phyloP scores from a whole-genome alignment of 805 yeast genomes.

The Candida stauntonica region DNA sequence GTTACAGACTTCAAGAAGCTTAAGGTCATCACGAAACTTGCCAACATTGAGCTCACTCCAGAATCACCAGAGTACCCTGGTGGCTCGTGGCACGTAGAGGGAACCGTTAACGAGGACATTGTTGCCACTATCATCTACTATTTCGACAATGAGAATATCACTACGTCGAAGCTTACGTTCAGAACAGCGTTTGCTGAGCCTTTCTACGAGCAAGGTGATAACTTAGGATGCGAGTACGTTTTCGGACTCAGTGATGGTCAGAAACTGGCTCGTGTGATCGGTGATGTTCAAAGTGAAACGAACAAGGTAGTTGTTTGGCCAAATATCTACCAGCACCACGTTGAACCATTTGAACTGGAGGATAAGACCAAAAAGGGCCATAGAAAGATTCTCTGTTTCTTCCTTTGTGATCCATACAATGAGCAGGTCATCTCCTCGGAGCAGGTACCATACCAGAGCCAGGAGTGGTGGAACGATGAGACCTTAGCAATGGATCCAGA shows the following conservation, averaged over 20 bases:
- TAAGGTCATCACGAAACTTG: conserved; percentile 11
- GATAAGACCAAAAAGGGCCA: conserved; percentile 8
- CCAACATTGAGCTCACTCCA: conserved; percentile 9
- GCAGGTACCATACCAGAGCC: conserved; percentile 1
- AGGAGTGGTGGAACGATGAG: conserved; percentile 10
- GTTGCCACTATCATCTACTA: conserved; percentile 11
- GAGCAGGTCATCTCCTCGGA: conserved; percentile 2
- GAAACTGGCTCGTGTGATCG: neutral
- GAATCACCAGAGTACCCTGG: conserved; percentile 6
- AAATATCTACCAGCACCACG: conserved; percentile 9
- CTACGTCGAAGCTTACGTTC: conserved; percentile 5
- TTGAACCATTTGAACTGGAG: conserved; percentile 8
- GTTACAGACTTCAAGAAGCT: conserved; percentile 1
- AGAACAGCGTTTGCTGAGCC: conserved; percentile 8
- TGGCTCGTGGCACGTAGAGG: conserved; percentile 13
- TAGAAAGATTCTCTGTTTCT: conserved; percentile 10
- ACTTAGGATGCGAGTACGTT: conserved; percentile 1
- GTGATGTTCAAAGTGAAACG: conserved; percentile 4
- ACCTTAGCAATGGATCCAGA: neutral
- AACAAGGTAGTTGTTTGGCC: conserved; percentile 10
- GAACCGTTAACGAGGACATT: conserved; percentile 10
- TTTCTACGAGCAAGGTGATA: conserved; percentile 6
- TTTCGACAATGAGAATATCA: conserved; percentile 8
- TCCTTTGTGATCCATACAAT: conserved; percentile 10
- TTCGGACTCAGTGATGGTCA: conserved; percentile 4